These are phyloP conservation scores for Saccharomycopsis fibuligera DNA, from an alignment of 805 yeast genomes.

Conservation along the genomic window DNA sequence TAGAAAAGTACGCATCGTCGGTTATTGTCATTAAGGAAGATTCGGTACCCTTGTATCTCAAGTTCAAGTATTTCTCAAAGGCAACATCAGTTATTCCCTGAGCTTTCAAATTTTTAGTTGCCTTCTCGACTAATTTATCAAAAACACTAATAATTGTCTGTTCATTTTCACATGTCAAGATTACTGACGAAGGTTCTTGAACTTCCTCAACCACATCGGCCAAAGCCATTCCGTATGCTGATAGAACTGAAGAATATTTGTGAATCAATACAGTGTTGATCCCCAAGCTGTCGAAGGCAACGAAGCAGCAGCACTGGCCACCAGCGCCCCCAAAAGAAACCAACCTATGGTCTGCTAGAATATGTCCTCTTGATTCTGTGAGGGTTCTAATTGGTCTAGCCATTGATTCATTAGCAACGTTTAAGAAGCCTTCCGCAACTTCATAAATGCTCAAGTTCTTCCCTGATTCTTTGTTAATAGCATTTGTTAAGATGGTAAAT, in stretches of 20 bases:
- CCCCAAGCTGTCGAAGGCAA: slow-evolving; percentile 60
- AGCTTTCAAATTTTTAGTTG: slow-evolving; percentile 32
- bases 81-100: slow-evolving; percentile 8
- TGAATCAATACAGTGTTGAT: slow-evolving; percentile 66
- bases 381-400: slow-evolving; percentile 82
- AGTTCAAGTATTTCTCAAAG: slow-evolving; percentile 64
- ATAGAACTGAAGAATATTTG: slow-evolving; percentile 73
- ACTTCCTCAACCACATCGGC: slow-evolving; percentile 79
- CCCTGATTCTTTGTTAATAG: slow-evolving; percentile 44
- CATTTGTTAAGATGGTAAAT: slow-evolving; percentile 47
- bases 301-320: slow-evolving; percentile 80
- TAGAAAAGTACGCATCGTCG: slow-evolving; percentile 28
- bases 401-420: slow-evolving; percentile 85
- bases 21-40: slow-evolving; percentile 68
- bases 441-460: slow-evolving; percentile 47
- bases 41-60: slow-evolving; percentile 87
- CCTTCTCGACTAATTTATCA: slow-evolving; percentile 36
- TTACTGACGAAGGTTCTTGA: slow-evolving; percentile 63
- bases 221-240: slow-evolving; percentile 83
- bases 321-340: slow-evolving; percentile 94
- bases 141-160: slow-evolving; percentile 39
- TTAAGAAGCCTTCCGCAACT: slow-evolving; percentile 74
- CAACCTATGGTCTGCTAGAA: slow-evolving; percentile 56
- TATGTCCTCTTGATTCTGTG: slow-evolving; percentile 79
- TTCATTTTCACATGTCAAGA: slow-evolving; percentile 30